phyloP scores from a whole-genome alignment of 495 filamentous ascomycete species.

The Jackrogersella multiformis region DNA sequence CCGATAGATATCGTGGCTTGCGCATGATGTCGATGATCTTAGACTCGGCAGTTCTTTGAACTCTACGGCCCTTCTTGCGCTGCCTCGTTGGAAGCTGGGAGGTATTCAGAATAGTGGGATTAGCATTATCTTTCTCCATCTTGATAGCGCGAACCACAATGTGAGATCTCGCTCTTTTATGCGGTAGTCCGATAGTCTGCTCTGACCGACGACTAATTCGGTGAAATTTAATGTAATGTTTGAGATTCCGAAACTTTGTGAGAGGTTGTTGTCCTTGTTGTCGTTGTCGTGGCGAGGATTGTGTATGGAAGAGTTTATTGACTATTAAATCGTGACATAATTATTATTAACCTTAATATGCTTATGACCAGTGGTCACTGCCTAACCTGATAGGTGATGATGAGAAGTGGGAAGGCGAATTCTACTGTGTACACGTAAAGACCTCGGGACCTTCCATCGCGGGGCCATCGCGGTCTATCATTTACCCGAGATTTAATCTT shows the following conservation, averaged over 20 bases:
- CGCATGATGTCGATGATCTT: constrained; percentile 50
- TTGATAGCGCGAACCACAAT: constrained; percentile 29
- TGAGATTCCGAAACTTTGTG: neutral
- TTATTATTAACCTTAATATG: neutral
- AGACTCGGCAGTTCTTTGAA: constrained; percentile 44
- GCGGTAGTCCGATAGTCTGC: neutral
- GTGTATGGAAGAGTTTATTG: neutral
- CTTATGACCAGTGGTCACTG: too few relatives aligned
- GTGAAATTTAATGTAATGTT: neutral
- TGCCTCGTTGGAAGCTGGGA: constrained; percentile 89
- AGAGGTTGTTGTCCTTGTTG: neutral
- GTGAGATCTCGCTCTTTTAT: neutral
- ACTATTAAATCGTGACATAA: neutral
- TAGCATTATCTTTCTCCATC: constrained; percentile 76
- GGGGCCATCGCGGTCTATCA: constrained; percentile 15
- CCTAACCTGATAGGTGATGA: too few relatives aligned
- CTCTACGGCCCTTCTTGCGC: constrained; percentile 53
- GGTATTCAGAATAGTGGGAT: constrained; percentile 89
- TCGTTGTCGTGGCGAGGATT: constrained; percentile 4
- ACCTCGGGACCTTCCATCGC: neutral
- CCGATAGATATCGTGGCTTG: constrained; percentile 43
- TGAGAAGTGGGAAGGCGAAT: too few relatives aligned
- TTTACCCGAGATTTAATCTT: constrained; percentile 32
- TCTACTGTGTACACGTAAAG: too few relatives aligned
- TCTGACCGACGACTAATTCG: neutral